Evolutionary conservation across 2,329 filamentous ascomycete genomes (phyloP), one percentile per base, ranked within the genome.

Genomic region (Fusarium secorum): DNA sequence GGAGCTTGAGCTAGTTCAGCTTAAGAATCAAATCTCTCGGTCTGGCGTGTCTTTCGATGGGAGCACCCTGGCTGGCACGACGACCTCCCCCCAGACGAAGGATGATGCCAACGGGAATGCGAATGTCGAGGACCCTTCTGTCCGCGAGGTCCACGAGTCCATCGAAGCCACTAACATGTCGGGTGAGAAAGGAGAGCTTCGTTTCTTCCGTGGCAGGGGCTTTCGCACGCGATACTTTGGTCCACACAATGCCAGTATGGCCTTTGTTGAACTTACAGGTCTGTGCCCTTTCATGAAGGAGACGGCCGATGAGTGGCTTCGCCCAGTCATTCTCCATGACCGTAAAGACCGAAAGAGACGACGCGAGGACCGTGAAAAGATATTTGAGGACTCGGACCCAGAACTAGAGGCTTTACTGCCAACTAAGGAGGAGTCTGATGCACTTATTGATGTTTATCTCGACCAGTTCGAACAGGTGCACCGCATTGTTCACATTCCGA

Each of bases 271-370:
- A 81, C 80, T 87, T 72, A 85, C 85, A 5, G 87, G 88, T 5
- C 81, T 90, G 48, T 86, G 84, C 48, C 85, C 86, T 18, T 89
- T 89, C 64, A 89, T 90, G 88, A 86, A 85, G 70, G 87, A 89
- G 79, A 89, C 87, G 2, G 87, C 87, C 14, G 86, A 89, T 57
- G 86, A 89, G 75, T 89, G 87, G 86, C 82, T 90, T 59, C 83
- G 85, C 55, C 87, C 88, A 11, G 84, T 89, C 46, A 86, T 87
- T 39, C 82, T 88, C 30, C 85, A 87, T 68, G 81, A 84, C 44
- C 82, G 82, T 70, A 89, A 89, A 78, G 87, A 89, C 72, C 85
- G 87, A 53, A 83, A 83, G 74, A 85, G 85, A 72, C 83, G 86
- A 51, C 83, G 84, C 66, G 82, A 85, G 70, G 85, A 88, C 39